Base-by-base conservation (phyloP, 805 yeast genomes). In the Danielia reshetovae region DNA sequence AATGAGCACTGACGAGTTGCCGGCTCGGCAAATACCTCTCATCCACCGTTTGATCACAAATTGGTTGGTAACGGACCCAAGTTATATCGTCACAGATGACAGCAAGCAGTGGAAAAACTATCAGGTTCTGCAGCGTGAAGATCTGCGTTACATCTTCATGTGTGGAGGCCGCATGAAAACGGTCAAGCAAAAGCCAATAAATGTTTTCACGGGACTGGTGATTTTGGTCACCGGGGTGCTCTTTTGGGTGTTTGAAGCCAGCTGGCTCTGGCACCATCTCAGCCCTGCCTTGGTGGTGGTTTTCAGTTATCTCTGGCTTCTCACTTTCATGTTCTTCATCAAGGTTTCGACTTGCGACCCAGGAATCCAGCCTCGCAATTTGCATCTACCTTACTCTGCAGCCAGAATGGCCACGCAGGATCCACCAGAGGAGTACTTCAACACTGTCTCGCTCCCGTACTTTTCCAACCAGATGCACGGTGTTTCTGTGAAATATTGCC, bases 121-220 rank as follows among this genome's bases (percentile, higher is more conserved):
- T 51, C 67, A 72, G 47, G 60, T 55, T 2, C 70, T 68, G 51
- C 43, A 52, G 7, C 60, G 61, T 12, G 69, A 65, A 36, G 38
- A 38, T 28, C 34, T 32, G 19, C 29, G 32, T 2, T 66, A 68
- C 36, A 42, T 75, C 2, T 84, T 73, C 53, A 57, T 81, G 4
- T 55, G 77, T 31, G 93, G 93, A 10, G 95, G 94, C 0, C 55
- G 87, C 27, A 48, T 79, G 10, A 60, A 80, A 21, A 59, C 72
- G 0, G 51, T 70, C 7, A 68, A 61, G 37, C 48, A 52, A 21
- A 53, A 56, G 17, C 79, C 77, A 1, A 45, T 67, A 11, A 66
- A 66, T 8, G 18, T 73, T 2, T 23, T 62, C 0, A 65, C 71
- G 0, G 55, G 63, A 3, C 35, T 55, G 0, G 29, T 56, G 4